A percentile compares a stretch with the other conserved stretches of the same genome.
These are phyloP conservation scores for Pseudocercospora macadamiae DNA, from an alignment of 2,329 filamentous ascomycete genomes.

Conservation along the genomic window DNA sequence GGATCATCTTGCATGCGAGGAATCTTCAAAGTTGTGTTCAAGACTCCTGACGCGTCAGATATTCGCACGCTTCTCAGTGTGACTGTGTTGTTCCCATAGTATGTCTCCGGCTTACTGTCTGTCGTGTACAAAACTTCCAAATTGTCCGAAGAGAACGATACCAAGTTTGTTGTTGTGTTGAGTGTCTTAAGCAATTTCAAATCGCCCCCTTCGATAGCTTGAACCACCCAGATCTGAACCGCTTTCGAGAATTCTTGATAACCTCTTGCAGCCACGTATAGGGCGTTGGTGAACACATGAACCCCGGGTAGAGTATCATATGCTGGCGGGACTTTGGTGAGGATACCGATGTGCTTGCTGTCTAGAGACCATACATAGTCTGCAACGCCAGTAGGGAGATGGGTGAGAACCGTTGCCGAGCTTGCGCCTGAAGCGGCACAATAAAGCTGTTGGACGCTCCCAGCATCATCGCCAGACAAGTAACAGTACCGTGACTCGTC, in stretches of 20 bases:
- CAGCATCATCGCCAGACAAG: neutral
- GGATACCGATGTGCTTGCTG: neutral
- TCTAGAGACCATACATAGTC: neutral
- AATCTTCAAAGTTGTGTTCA: neutral
- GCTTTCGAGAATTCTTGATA: neutral
- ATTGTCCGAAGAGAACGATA: neutral
- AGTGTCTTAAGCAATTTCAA: neutral
- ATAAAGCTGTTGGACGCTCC: neutral
- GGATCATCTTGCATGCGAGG: neutral
- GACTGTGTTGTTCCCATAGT: neutral
- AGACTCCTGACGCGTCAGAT: neutral
- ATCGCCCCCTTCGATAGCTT: neutral
- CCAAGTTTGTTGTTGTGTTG: neutral
- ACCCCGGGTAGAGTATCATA: neutral
- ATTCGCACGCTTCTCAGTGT: neutral
- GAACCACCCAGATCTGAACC: neutral
- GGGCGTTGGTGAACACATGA: neutral
- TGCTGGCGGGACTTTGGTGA: neutral
- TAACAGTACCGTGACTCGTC: neutral
- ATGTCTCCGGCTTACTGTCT: neutral
- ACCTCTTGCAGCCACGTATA: neutral
- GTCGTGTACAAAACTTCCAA: neutral
- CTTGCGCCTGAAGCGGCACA: neutral
- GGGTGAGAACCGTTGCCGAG: neutral
- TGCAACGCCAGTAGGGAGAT: neutral